These are phyloP conservation scores for Plantago major DNA, from an alignment of 257 asterid genomes.

Conservation along the genomic window DNA sequence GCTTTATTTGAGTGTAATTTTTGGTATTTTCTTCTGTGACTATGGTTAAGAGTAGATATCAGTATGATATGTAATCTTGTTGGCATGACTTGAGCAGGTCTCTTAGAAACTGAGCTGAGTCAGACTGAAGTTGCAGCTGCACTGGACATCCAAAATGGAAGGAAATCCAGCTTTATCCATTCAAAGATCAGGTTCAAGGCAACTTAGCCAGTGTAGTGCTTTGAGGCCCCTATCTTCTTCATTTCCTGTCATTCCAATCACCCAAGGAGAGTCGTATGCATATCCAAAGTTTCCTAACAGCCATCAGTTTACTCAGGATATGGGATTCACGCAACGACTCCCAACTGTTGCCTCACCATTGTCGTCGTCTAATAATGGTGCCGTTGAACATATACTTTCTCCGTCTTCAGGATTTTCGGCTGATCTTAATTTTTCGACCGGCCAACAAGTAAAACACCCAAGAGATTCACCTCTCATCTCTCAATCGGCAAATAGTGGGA, in stretches of 20 bases:
- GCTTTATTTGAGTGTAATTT: constrained; percentile 4
- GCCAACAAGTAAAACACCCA: constrained; percentile 40
- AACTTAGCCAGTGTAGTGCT: constrained; percentile 45
- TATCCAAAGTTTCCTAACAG: constrained; percentile 35
- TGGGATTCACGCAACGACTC: constrained; percentile 34
- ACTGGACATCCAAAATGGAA: constrained; percentile 35
- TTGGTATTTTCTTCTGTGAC: background rate
- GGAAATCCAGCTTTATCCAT: constrained; percentile 45
- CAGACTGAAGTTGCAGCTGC: constrained; percentile 7
- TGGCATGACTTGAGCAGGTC: constrained; percentile 9
- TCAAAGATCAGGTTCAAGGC: constrained; percentile 49
- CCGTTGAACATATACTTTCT: constrained; percentile 55
- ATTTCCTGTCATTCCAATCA: constrained; percentile 44
- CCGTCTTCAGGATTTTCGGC: constrained; percentile 54
- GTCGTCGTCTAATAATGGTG: constrained; percentile 49
- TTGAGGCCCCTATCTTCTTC: constrained; percentile 48
- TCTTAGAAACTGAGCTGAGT: constrained; percentile 2
- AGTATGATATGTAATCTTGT: constrained; percentile 8
- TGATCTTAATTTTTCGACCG: constrained; percentile 56
- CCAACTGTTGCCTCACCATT: constrained; percentile 33
- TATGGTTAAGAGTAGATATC: background rate
- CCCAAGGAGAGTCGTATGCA: constrained; percentile 31
- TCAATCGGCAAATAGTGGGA: constrained; percentile 45
- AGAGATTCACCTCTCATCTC: constrained; percentile 49
- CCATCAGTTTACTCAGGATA: constrained; percentile 28